Evolutionary conservation across 2,329 filamentous ascomycete genomes (phyloP), one percentile per base, ranked within the genome.

Genomic region (Pyrenophora teres): DNA sequence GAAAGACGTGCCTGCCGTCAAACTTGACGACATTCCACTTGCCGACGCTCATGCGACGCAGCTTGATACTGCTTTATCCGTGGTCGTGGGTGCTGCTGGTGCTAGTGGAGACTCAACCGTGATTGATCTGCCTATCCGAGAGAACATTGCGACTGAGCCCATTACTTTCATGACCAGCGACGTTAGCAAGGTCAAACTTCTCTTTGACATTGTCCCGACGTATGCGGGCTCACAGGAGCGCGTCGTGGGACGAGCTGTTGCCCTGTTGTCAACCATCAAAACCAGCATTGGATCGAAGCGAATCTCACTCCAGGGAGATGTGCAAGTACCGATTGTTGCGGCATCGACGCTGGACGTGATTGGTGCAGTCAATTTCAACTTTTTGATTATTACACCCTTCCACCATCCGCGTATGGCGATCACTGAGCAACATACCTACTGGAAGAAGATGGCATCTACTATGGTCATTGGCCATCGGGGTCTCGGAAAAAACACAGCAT

Each of bases 311-410:
- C 92, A 97, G 72, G 92, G 92, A 16, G 94, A 97, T 68, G 84
- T 96, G 32, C 93, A 89, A 53, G 89, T 99, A 8, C 94, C 94
- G 0, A 94, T 99, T 56, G 83, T 97, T 67, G 89, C 89, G 27
- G 87, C 87, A 31, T 90, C 83, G 53, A 87, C 84, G 10, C 78
- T 97, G 30, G 93, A 97, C 54, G 87, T 97, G 8, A 97, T 99
- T 60, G 95, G 94, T 13, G 86, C 88, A 0, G 90, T 99, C 61
- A 96, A 96, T 66, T 99, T 99, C 80, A 97, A 97, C 73, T 97
- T 97, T 71, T 78, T 96, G 27, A 84, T 97, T 67, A 92, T 99
- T 63, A 97, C 91, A 0, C 93, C 94, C 0, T 99, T 99, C 75
- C 83, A 86, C 15, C 94, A 97, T 71, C 90, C 91, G 6, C 95